Percentiles rank a stretch among this genome's conserved stretches.
Conservation (phyloP, 805 yeast species). For the Pichia cephalocereana region DNA sequence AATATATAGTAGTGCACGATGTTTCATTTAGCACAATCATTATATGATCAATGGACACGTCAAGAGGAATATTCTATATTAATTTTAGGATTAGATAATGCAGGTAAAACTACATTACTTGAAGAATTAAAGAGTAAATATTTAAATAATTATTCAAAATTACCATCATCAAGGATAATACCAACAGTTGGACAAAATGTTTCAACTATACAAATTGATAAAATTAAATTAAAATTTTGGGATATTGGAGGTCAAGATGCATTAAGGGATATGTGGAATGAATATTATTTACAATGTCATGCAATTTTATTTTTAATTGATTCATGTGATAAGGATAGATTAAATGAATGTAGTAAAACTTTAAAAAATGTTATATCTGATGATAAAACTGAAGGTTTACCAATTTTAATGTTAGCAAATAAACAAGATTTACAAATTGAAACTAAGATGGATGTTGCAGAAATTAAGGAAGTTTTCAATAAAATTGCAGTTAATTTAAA, state of each 20-base stretch:
- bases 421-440: conserved; percentile 66
- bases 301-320: conserved; percentile 91
- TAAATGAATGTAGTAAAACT: conserved; percentile 72
- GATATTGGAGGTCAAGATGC: conserved; percentile 93
- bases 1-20: conserved; percentile 22
- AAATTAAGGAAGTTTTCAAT: conserved; percentile 76
- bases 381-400: conserved; percentile 66
- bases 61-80: conserved; percentile 67
- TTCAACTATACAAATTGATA: conserved; percentile 31
- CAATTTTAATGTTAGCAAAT: conserved; percentile 89
- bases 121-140: conserved; percentile 56
- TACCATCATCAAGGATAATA: conserved; percentile 53
- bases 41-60: conserved; percentile 49
- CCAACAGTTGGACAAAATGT: conserved; percentile 96
- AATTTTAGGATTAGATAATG: conserved; percentile 87
- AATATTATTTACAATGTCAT: conserved; percentile 78
- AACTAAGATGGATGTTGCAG: conserved; percentile 62
- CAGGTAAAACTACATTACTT: conserved; percentile 83
- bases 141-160: conserved; percentile 34
- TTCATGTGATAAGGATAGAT: conserved; percentile 73
- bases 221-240: conserved; percentile 70
- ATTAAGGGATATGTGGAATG: conserved; percentile 78
- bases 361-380: conserved; percentile 49
- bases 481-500: conserved; percentile 72
- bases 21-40: conserved; percentile 61